Evolutionary conservation across 2,329 filamentous ascomycete species (phyloP), one percentile per base, ranked within the genome.

Genomic region (Akanthomyces lecanii): DNA sequence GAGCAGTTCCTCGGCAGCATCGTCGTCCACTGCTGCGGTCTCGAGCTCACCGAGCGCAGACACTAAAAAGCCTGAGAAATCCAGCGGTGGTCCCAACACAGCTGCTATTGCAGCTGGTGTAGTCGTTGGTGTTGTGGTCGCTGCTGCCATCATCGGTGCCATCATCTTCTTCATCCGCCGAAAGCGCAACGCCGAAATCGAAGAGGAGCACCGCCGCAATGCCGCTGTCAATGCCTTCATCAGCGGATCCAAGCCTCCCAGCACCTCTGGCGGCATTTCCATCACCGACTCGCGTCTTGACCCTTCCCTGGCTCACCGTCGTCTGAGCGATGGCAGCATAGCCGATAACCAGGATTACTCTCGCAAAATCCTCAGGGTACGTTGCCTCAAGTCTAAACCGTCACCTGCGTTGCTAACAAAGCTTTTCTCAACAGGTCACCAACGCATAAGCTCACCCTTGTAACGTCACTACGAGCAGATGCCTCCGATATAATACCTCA

Each of bases 271-370:
- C 65, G 81, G 81, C 65, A 77, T 86, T 76, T 91, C 90, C 11
- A 88, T 91, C 78, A 86, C 86, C 16, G 94, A 98, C 73, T 88
- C 90, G 48, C 87, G 94, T 62, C 86, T 97, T 63, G 94, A 98
- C 68, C 92, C 92, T 8, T 88, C 92, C 67, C 88, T 96, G 83
- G 88, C 89, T 64, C 86, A 92, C 69, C 84, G 92, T 72, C 86
- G 93, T 76, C 85, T 94, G 79, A 97, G 94, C 77, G 91, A 95
- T 71, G 94, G 94, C 69, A 97, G 93, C 76, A 97, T 98, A 75
- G 94, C 93, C 59, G 94, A 98, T 75, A 96, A 97, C 77, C 88
- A 96, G 77, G 94, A 98, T 76, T 98, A 97, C 79, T 97, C 94
- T 66, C 87, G 94, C 78, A 90, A 91, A 78, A 97, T 98, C 77